These are phyloP conservation scores for Chaetomium strumarium DNA, from an alignment of 2,329 filamentous ascomycete genomes.

Conservation along the genomic window DNA sequence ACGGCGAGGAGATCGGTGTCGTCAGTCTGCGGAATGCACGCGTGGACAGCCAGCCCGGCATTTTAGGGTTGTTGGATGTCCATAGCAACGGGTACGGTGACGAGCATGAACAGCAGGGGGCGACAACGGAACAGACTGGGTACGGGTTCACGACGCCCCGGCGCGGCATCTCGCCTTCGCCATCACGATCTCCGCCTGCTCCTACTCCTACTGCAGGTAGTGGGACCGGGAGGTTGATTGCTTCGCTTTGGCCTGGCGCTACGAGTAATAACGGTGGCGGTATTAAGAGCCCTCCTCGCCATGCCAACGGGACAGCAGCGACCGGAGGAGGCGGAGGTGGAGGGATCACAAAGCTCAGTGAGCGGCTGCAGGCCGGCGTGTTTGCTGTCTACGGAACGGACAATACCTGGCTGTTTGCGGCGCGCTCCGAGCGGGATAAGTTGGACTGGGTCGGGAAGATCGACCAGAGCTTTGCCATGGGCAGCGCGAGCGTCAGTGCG, in stretches of 20 bases:
- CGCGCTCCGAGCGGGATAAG: slow-evolving; percentile 83
- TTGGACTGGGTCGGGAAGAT: slow-evolving; percentile 96
- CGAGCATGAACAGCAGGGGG: background rate
- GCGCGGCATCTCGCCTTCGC: slow-evolving; percentile 4
- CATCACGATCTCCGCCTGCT: background rate
- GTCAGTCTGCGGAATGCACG: slow-evolving; percentile 84
- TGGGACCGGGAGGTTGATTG: slow-evolving; percentile 44
- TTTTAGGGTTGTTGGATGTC: slow-evolving; percentile 64
- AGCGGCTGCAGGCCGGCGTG: slow-evolving; percentile 62
- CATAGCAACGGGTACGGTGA: slow-evolving; percentile 21
- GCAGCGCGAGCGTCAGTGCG: slow-evolving; percentile 37
- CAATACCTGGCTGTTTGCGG: slow-evolving; percentile 93
- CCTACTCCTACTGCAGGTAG: background rate
- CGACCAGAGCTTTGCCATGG: slow-evolving; percentile 65
- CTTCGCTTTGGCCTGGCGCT: slow-evolving; percentile 48
- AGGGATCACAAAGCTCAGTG: slow-evolving; percentile 48
- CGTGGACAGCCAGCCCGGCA: slow-evolving; percentile 88
- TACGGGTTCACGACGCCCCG: slow-evolving; percentile 31
- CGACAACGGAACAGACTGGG: slow-evolving; percentile 36
- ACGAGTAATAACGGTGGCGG: slow-evolving; percentile 2
- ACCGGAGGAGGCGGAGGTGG: slow-evolving; percentile 14
- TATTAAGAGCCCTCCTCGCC: background rate
- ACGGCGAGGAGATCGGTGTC: slow-evolving; percentile 84
- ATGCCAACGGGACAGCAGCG: slow-evolving; percentile 11
- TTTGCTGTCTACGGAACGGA: slow-evolving; percentile 93